A percentile compares a stretch with the other conserved stretches of the same genome.
phyloP scores from a whole-genome alignment of 1,284 basidiomycete species.

The Cryptococcus sp. region DNA sequence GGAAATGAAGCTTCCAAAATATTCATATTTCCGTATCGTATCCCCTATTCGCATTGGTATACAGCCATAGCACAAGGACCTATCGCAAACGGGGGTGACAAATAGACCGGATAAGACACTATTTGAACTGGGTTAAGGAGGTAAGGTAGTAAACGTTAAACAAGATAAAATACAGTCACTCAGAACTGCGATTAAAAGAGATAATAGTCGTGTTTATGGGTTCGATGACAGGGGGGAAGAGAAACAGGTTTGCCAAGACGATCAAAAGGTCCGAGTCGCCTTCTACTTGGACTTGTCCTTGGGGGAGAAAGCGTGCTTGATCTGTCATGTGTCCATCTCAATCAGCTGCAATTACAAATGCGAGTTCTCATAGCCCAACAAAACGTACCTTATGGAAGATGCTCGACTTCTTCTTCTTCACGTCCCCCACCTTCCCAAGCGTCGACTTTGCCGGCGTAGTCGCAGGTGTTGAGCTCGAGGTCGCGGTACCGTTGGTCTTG shows the following conservation, averaged over 20 bases:
- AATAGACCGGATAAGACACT: too few species aligned
- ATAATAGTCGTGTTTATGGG: too few species aligned
- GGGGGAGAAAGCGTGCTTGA: conserved; percentile 34
- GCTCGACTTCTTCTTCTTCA: conserved; percentile 37
- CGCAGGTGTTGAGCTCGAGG: conserved; percentile 22
- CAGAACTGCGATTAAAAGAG: too few species aligned
- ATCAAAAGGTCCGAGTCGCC: background rate
- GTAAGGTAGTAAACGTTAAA: too few species aligned
- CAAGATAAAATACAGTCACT: too few species aligned
- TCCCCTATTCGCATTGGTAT: background rate
- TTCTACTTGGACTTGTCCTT: conserved; percentile 30
- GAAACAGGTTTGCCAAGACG: too few species aligned
- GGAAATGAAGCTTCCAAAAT: background rate
- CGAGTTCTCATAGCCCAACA: too few species aligned
- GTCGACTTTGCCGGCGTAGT: conserved; percentile 29
- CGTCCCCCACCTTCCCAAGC: conserved; percentile 21
- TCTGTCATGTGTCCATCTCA: conserved; percentile 14
- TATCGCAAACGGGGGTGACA: too few species aligned
- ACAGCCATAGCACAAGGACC: too few species aligned
- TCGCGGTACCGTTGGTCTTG: conserved; percentile 14
- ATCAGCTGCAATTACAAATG: background rate
- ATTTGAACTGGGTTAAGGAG: too few species aligned
- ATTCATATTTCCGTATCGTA: background rate
- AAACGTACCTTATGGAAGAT: conserved; percentile 40
- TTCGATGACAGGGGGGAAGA: too few species aligned